Base-by-base conservation (phyloP, 306 rosid species). In the Citrullus mucosospermus region DNA sequence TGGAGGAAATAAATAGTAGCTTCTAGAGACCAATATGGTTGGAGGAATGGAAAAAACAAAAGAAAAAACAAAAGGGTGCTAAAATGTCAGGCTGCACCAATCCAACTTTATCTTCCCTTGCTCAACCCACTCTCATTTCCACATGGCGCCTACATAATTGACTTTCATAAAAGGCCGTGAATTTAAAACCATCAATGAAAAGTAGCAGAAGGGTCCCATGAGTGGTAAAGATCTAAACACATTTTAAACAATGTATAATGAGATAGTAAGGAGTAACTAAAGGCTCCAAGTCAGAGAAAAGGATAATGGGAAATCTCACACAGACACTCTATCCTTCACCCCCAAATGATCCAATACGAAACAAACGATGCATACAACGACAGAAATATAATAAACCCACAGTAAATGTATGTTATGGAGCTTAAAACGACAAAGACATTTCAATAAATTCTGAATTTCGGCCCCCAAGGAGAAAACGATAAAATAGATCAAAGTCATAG, bases 131-230 rank as follows among this genome's bases (percentile, higher is more conserved):
- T 53, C 62, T 9, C 16, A 32, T 9, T 16, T 53, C 48, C 78
- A 74, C 18, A 53, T 51, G 62, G 62, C 62, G 20, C 48, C 78
- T 74, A 46, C 78, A 74, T 53, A 51, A 74, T 74, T 74, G 62
- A 53, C 61, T 74, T 46, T 73, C 62, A 73, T 32, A 30, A 53
- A 30, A 51, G 62, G 20, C 54, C 61, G 59, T 50, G 61, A 15
- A 28, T 44, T 50, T 48, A 15, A 25, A 50, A 17, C 59, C 59
- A 15, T 30, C 6, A 30, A 10, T 73, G 78, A 30, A 51, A 51
- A 73, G 78, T 5, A 73, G 25, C 3, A 28, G 46, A 50, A 9
- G 78, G 62, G 78, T 32, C 77, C 61, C 78, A 74, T 46, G 16
- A 30, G 59, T 25, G 59, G 77, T 50, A 72, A 50, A 72, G 41